Evolutionary conservation across 2,329 filamentous ascomycete genomes (phyloP).

Genomic region (Xylaria sp.): DNA sequence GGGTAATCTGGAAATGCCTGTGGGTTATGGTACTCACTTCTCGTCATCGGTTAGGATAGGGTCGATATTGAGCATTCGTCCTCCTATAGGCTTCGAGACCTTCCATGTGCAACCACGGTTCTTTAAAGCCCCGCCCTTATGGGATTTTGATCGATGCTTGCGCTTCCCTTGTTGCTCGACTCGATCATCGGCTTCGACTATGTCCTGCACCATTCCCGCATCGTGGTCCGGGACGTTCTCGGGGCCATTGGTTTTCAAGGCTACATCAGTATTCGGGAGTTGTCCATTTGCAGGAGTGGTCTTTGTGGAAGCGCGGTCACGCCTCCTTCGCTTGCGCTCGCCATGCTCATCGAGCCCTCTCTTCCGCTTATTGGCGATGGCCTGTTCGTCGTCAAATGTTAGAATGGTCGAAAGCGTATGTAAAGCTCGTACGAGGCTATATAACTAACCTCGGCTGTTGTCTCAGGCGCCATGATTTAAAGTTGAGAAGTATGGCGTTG

Average conservation of each 20-base stretch:
- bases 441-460: conserved; percentile 43
- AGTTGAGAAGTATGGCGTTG: conserved; percentile 16
- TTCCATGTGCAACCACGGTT: conserved; percentile 58
- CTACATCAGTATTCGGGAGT: conserved; percentile 9
- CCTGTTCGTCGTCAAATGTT: conserved; percentile 39
- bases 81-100: conserved; percentile 72
- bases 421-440: neutral
- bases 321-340: conserved; percentile 55
- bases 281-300: conserved; percentile 31
- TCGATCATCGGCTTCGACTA: conserved; percentile 22
- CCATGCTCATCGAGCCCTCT: conserved; percentile 56
- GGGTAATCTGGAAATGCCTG: neutral
- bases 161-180: conserved; percentile 37
- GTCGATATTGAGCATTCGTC: conserved; percentile 72
- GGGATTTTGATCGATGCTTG: conserved; percentile 26
- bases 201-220: conserved; percentile 15
- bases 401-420: conserved; percentile 16
- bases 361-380: conserved; percentile 59
- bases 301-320: conserved; percentile 42
- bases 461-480: conserved; percentile 45
- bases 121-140: conserved; percentile 6
- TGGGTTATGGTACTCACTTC: conserved; percentile 57
- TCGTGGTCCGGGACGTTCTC: conserved; percentile 10
- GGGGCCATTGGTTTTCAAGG: conserved; percentile 34
- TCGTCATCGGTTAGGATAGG: conserved; percentile 71